A percentile compares a stretch with the other conserved stretches of the same genome.
Conservation (phyloP, 1,139 yeast genomes). For the Meyerozyma smithsonii region DNA sequence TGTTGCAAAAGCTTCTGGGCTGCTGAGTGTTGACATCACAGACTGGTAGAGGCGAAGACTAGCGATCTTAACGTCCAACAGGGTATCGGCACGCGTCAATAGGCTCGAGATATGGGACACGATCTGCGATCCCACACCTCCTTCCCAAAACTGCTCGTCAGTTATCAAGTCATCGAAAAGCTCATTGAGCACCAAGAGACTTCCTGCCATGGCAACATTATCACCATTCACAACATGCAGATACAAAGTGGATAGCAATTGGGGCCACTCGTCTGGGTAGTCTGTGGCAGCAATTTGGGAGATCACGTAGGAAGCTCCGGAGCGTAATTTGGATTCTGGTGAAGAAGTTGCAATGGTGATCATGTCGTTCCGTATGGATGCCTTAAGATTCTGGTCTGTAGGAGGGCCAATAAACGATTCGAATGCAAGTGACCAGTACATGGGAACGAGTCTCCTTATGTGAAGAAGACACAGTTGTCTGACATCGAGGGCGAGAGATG, state of each 20-base stretch:
- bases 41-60: slow-evolving; percentile 51
- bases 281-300: slow-evolving; percentile 87
- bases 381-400: slow-evolving; percentile 49
- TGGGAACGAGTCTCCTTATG: slow-evolving; percentile 63
- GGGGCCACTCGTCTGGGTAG: slow-evolving; percentile 96
- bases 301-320: slow-evolving; percentile 67
- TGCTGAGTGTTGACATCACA: slow-evolving; percentile 48
- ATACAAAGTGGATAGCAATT: slow-evolving; percentile 49
- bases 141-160: slow-evolving; percentile 81
- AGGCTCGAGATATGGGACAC: slow-evolving; percentile 43
- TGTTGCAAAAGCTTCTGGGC: slow-evolving; percentile 45
- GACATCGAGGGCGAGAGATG: slow-evolving; percentile 22
- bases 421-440: slow-evolving; percentile 84
- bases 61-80: slow-evolving; percentile 40
- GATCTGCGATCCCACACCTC: slow-evolving; percentile 56
- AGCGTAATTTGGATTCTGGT: slow-evolving; percentile 56
- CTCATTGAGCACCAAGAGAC: slow-evolving; percentile 67
- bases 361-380: slow-evolving; percentile 43
- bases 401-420: slow-evolving; percentile 71
- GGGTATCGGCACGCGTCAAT: slow-evolving; percentile 24
- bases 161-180: slow-evolving; percentile 80
- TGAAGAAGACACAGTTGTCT: slow-evolving; percentile 70
- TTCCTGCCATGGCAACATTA: slow-evolving; percentile 49
- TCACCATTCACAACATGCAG: slow-evolving; percentile 29
- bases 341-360: slow-evolving; percentile 49